These are phyloP conservation scores for Raffaelea deltoideospora DNA, from an alignment of 2,329 filamentous ascomycete genomes.

Conservation along the genomic window DNA sequence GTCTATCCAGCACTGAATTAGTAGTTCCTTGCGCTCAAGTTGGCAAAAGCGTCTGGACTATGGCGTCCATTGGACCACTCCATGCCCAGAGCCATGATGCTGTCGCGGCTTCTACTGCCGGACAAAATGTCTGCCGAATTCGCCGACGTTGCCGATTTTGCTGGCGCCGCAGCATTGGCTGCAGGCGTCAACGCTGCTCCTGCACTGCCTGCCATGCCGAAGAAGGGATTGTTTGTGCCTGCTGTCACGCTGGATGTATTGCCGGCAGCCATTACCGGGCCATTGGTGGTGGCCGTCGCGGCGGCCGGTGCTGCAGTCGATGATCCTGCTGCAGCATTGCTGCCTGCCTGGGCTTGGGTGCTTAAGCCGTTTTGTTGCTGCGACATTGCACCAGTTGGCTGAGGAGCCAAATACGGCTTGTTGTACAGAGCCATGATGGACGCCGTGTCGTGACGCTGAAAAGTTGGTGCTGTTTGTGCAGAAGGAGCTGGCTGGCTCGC, in stretches of 20 bases:
- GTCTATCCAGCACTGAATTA: too few relatives aligned
- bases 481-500: slow-evolving; percentile 16
- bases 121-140: slow-evolving; percentile 4
- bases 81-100: slow-evolving; percentile 52
- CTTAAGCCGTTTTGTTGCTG: slow-evolving; percentile 5
- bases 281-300: slow-evolving; percentile 1
- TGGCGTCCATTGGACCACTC: slow-evolving; percentile 56
- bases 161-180: slow-evolving; percentile 5
- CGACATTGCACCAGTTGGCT: too few relatives aligned
- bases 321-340: slow-evolving; percentile 7
- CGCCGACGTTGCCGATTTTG: too few relatives aligned
- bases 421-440: slow-evolving; percentile 66
- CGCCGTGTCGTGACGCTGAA: slow-evolving; percentile 50
- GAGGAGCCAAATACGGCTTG: too few relatives aligned
- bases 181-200: slow-evolving; percentile 6
- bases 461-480: slow-evolving; percentile 20
- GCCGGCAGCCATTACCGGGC: slow-evolving; percentile 13
- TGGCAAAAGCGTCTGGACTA: slow-evolving; percentile 68
- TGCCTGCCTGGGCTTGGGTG: slow-evolving; percentile 12
- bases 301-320: slow-evolving; percentile 10
- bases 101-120: slow-evolving; percentile 52
- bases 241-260: too few relatives aligned
- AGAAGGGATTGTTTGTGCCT: slow-evolving; percentile 41
- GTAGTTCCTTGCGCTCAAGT: slow-evolving; percentile 47
- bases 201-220: slow-evolving; percentile 15